Evolutionary conservation across 352 stramenopile species (phyloP), one percentile per base, ranked within the genome.

Genomic region (Globisporangium yorkense): DNA sequence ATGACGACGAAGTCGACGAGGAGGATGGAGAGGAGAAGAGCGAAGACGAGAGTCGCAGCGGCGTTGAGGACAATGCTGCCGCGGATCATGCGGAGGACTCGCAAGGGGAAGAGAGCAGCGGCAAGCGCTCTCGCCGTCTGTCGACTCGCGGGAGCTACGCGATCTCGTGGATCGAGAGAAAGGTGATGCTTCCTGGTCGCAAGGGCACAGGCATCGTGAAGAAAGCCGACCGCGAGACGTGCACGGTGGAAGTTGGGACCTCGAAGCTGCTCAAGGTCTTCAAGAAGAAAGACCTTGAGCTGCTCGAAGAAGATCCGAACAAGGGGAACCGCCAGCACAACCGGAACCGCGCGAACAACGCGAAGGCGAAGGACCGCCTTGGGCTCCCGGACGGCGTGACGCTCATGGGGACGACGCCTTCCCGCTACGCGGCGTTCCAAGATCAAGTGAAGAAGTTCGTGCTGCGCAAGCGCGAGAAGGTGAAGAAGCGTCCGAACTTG

Each of bases 91-190:
- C 77, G 0, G 83, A 93, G 24, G 83, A 93, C 29, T 95, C 85
- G 0, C 83, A 95, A 52, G 77, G 82, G 15, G 85, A 92, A 65
- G 80, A 91, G 18, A 85, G 74, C 46, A 60, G 67, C 21, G 77
- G 77, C 3, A 84, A 82, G 57, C 83, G 81, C n/a, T 83, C 68
- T 12, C 79, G 83, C 20, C 80, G 83, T 43, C 61, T 88, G 37
- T 86, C 83, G 5, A 91, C 80, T 13, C 80, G 85, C 40, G 84
- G 83, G 12, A 92, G 85, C 55, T 95, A 95, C 41, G 81, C 81
- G 5, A 86, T 92, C 21, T 95, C 85, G 41, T 95, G 86, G 86
- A 93, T 95, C 21, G 84, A 88, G 47, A 82, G 83, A 47, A 91
- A 90, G 46, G 86, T 95, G n/a, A 76, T 75, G 44, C 54, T 95